Conservation (phyloP, 495 filamentous ascomycete species). For the Cercophora sp. region DNA sequence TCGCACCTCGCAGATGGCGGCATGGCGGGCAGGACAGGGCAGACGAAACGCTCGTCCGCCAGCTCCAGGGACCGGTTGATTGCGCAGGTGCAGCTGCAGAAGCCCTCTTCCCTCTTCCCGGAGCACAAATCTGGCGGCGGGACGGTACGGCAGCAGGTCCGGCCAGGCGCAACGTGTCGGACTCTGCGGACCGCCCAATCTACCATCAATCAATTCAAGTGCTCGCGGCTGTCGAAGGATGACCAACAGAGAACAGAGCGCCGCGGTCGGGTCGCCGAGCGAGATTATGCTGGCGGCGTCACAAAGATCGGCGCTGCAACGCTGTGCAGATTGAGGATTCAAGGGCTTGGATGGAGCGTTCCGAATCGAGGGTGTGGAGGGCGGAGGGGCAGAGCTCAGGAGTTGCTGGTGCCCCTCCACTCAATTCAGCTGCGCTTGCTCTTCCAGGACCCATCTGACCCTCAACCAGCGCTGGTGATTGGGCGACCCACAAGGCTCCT, state of each 20-base stretch:
- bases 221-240: background rate
- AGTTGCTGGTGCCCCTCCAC: no score
- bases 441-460: background rate
- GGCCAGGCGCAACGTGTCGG: no score
- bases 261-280: background rate
- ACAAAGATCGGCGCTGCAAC: conserved; percentile 8
- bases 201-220: background rate
- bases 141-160: background rate
- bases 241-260: conserved; percentile 1
- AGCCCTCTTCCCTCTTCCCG: background rate
- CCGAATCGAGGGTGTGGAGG: background rate
- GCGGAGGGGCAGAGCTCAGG: background rate
- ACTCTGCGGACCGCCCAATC: background rate
- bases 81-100: background rate
- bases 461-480: background rate
- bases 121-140: background rate
- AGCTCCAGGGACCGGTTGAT: no score
- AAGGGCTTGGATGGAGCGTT: background rate
- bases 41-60: no score
- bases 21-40: no score
- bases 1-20: no score
- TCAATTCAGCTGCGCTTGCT: background rate
- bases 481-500: background rate
- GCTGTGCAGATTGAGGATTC: background rate
- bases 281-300: background rate